Percentiles rank a stretch among this genome's conserved stretches.
phyloP scores from a whole-genome alignment of 441 rosid genomes.

The Erysimum cheiri region DNA sequence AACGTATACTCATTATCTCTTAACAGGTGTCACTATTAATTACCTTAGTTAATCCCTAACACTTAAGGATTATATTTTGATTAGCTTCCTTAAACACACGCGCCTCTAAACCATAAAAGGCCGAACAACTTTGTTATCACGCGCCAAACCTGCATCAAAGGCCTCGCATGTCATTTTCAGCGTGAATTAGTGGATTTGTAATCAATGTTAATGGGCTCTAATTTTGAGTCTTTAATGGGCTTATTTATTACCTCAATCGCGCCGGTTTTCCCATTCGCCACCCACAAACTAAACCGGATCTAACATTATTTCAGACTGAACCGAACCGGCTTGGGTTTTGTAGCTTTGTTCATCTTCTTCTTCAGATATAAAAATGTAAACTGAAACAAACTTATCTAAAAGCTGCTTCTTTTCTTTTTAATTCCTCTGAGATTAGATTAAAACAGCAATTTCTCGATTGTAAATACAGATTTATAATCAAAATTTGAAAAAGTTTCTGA shows the following conservation, averaged over 20 bases:
- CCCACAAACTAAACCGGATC: constrained; percentile 4
- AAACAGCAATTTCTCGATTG: neutral
- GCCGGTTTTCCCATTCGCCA: neutral
- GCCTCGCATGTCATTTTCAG: too few relatives aligned
- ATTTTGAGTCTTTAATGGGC: neutral
- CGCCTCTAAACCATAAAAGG: neutral
- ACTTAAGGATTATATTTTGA: neutral
- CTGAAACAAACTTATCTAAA: neutral
- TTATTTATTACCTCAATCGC: neutral
- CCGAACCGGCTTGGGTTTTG: neutral
- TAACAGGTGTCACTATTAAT: constrained; percentile 4
- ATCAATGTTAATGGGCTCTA: neutral
- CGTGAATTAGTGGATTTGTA: neutral
- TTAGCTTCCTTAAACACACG: neutral
- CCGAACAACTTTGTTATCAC: neutral
- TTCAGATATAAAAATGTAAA: too few relatives aligned
- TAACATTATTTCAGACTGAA: neutral
- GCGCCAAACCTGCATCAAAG: neutral
- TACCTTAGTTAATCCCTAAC: neutral
- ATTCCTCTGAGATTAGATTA: too few relatives aligned
- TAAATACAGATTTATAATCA: neutral
- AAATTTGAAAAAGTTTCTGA: neutral
- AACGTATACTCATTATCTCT: constrained; percentile 41
- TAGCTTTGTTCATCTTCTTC: constrained; percentile 10
- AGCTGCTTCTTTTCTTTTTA: neutral